These are phyloP conservation scores for Curvularia sp. DNA, from an alignment of 2,329 filamentous ascomycete genomes.

Conservation along the genomic window DNA sequence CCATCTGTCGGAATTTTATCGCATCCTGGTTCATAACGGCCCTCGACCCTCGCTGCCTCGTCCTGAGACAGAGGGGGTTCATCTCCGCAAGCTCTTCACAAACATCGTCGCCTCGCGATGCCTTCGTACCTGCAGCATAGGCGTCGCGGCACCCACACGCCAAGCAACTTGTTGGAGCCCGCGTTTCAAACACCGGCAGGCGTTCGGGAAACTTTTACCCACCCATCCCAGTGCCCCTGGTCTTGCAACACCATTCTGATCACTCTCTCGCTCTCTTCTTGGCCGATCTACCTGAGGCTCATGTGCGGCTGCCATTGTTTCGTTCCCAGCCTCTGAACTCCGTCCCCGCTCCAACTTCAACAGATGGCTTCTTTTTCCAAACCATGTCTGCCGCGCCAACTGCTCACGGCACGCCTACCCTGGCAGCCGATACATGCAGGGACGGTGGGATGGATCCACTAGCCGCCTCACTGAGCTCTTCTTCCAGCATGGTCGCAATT, in stretches of 20 bases:
- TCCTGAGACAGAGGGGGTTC: slow-evolving; percentile 30
- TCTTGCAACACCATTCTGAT: slow-evolving; percentile 10
- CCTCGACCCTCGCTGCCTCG: slow-evolving; percentile 30
- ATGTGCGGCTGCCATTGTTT: slow-evolving; percentile 22
- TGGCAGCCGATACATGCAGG: slow-evolving; percentile 14
- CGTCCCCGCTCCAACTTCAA: slow-evolving; percentile 25
- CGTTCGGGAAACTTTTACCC: slow-evolving; percentile 15
- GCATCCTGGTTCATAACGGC: slow-evolving; percentile 19
- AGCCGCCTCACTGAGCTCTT: slow-evolving; percentile 23
- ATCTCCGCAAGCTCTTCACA: slow-evolving; percentile 21
- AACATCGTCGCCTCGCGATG: slow-evolving; percentile 27
- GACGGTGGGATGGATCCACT: slow-evolving; percentile 6
- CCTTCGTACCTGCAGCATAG: slow-evolving; percentile 26
- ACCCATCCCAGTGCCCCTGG: slow-evolving; percentile 12
- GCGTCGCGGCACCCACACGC: slow-evolving; percentile 26
- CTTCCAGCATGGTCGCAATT: slow-evolving; percentile 16
- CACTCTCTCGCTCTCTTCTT: neutral
- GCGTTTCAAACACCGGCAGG: slow-evolving; percentile 14
- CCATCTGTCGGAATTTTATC: slow-evolving; percentile 25
- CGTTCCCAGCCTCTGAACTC: slow-evolving; percentile 28
- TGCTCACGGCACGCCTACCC: slow-evolving; percentile 7
- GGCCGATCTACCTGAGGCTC: slow-evolving; percentile 3
- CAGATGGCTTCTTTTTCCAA: slow-evolving; percentile 20
- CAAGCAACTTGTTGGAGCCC: slow-evolving; percentile 24
- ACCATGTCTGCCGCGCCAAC: slow-evolving; percentile 20